phyloP scores from a whole-genome alignment of 805 yeast species.

The Metschnikowia drakensbergensis region DNA sequence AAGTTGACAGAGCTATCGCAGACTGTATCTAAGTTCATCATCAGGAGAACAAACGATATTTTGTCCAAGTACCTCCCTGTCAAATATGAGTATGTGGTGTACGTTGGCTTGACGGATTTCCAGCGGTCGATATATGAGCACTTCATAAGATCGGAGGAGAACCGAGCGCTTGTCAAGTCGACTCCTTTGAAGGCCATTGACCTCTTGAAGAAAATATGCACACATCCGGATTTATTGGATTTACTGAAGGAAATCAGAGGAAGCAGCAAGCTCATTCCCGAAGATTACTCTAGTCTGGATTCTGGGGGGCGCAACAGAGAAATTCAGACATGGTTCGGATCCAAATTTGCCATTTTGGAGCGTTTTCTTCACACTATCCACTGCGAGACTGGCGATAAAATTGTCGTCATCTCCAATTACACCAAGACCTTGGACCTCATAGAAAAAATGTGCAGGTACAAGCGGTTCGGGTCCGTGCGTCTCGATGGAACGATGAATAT shows the following conservation, averaged over 20 bases:
- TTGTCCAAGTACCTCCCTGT: conserved; percentile 91
- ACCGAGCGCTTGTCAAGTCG: conserved; percentile 59
- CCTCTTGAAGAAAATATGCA: conserved; percentile 82
- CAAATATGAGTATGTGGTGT: conserved; percentile 95
- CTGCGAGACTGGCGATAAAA: conserved; percentile 85
- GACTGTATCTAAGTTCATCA: conserved; percentile 83
- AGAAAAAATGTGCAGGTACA: conserved; percentile 76
- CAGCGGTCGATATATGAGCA: conserved; percentile 69
- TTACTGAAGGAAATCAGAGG: conserved; percentile 79
- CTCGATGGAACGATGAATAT: conserved; percentile 92
- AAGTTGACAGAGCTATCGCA: conserved; percentile 68
- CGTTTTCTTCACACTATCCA: conserved; percentile 76
- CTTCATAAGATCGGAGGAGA: conserved; percentile 76
- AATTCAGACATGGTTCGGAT: conserved; percentile 77
- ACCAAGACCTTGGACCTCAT: conserved; percentile 91
- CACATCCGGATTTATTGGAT: conserved; percentile 83
- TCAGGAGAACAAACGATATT: conserved; percentile 92
- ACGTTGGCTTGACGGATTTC: conserved; percentile 75
- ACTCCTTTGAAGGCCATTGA: conserved; percentile 92
- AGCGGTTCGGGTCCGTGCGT: conserved; percentile 72
- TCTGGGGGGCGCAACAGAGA: conserved; percentile 61
- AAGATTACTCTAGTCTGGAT: conserved; percentile 50
- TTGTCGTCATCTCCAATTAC: conserved; percentile 90
- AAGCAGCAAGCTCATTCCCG: conserved; percentile 61
- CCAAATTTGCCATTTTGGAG: conserved; percentile 81